Conservation (phyloP, 768 basidiomycete genomes). For the Aureoboletus auriporus region DNA sequence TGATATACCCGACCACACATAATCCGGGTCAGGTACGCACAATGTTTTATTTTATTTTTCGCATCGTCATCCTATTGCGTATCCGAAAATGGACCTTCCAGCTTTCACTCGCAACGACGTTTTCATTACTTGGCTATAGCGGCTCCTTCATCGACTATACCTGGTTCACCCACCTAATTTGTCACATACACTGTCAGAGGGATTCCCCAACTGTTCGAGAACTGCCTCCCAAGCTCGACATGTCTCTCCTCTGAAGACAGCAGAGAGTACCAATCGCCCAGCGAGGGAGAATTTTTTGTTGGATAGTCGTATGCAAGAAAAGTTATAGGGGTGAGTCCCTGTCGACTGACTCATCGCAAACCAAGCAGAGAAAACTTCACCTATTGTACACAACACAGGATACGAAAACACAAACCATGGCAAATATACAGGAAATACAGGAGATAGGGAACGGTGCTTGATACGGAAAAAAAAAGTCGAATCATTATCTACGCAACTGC, state of each 20-base stretch:
- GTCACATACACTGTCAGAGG: slow-evolving; percentile 32
- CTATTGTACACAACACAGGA: slow-evolving; percentile 9
- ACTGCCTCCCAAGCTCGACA: slow-evolving; percentile 40
- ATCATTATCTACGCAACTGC: slow-evolving; percentile 8
- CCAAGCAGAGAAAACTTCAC: slow-evolving; percentile 1
- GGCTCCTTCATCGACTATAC: slow-evolving; percentile 17
- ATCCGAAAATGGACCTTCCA: slow-evolving; percentile 28
- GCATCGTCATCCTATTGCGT: slow-evolving; percentile 34
- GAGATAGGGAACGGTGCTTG: slow-evolving; percentile 1
- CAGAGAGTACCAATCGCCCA: not conserved
- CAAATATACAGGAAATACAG: slow-evolving; percentile 4
- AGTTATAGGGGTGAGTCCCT: not conserved
- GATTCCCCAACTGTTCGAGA: slow-evolving; percentile 45
- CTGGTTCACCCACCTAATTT: slow-evolving; percentile 17
- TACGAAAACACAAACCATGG: slow-evolving; percentile 6
- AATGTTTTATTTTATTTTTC: not conserved
- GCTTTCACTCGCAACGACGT: no score
- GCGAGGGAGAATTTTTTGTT: slow-evolving; percentile 20
- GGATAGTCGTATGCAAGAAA: slow-evolving; percentile 11
- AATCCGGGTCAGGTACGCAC: slow-evolving; percentile 42
- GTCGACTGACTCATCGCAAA: slow-evolving; percentile 5
- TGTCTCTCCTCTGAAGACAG: slow-evolving; percentile 12
- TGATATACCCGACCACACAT: slow-evolving; percentile 23
- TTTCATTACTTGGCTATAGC: slow-evolving; percentile 10
- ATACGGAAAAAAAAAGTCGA: not conserved